Evolutionary conservation across 805 yeast genomes (phyloP).

Genomic region (Yamadazyma laniorum): DNA sequence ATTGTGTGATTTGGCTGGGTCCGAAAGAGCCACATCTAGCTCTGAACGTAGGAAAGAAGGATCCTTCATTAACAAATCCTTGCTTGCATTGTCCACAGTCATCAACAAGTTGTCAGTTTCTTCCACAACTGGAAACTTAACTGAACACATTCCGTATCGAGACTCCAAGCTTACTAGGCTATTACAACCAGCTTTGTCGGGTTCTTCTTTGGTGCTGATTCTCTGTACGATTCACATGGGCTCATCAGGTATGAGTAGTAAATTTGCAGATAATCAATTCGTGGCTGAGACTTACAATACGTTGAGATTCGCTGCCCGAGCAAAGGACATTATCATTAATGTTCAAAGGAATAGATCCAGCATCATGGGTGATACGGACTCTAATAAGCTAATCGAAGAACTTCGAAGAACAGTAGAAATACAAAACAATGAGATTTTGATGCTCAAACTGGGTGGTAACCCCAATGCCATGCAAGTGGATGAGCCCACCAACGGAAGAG

Average conservation of each 20-base stretch:
- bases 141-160: constrained; percentile 83
- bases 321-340: constrained; percentile 75
- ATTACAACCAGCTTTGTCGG: constrained; percentile 88
- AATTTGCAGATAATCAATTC: constrained; percentile 35
- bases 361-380: constrained; percentile 34
- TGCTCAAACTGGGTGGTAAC: constrained; percentile 21
- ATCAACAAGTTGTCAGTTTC: constrained; percentile 68
- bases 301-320: constrained; percentile 87
- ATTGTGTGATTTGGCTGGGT: constrained; percentile 93
- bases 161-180: constrained; percentile 90
- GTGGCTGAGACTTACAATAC: constrained; percentile 84
- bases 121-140: constrained; percentile 24
- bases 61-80: constrained; percentile 84
- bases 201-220: constrained; percentile 78
- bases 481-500: neutral
- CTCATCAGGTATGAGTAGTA: constrained; percentile 16
- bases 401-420: constrained; percentile 59
- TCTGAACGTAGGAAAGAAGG: constrained; percentile 90
- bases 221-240: constrained; percentile 83
- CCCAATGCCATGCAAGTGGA: constrained; percentile 7
- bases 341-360: constrained; percentile 53
- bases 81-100: constrained; percentile 89
- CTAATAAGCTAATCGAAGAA: constrained; percentile 45
- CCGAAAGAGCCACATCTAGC: constrained; percentile 79
- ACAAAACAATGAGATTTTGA: constrained; percentile 53